These are phyloP conservation scores for Magnusiomyces magnusii DNA, from an alignment of 1,139 yeast genomes.

Conservation along the genomic window DNA sequence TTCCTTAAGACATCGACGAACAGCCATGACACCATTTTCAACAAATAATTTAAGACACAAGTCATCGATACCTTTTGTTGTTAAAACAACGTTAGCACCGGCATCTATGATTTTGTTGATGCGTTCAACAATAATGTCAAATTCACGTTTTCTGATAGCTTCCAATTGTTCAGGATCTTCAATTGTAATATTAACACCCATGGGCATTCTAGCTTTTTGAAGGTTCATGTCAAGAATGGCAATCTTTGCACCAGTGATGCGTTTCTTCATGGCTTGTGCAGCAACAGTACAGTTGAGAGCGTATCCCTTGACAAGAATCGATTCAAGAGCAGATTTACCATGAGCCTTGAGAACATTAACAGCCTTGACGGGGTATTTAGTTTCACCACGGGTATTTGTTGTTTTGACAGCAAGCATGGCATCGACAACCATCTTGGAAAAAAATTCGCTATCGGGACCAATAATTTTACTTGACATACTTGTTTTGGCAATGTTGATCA, in stretches of 20 bases:
- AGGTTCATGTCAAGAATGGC: conserved; percentile 92
- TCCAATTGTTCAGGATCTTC: conserved; percentile 98
- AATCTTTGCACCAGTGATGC: conserved; percentile 65
- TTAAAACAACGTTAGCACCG: conserved; percentile 94
- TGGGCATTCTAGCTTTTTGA: conserved; percentile 96
- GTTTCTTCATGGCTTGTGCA: conserved; percentile 90
- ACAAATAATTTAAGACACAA: conserved; percentile 91
- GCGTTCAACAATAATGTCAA: conserved; percentile 83
- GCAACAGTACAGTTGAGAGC: conserved; percentile 98
- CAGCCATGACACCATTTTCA: conserved; percentile 96
- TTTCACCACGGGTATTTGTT: conserved; percentile 77
- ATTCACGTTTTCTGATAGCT: conserved; percentile 90
- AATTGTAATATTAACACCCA: conserved; percentile 96
- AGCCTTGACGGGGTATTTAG: conserved; percentile 94
- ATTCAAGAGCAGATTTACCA: conserved; percentile 87
- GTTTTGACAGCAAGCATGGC: conserved; percentile 92
- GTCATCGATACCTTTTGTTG: conserved; percentile 98
- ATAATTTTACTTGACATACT: conserved; percentile 96
- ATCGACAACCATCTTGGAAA: conserved; percentile 85
- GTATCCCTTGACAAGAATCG: conserved; percentile 82
- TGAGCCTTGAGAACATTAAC: conserved; percentile 95
- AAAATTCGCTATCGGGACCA: conserved; percentile 92
- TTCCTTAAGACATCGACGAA: conserved; percentile 95
- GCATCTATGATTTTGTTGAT: conserved; percentile 78
- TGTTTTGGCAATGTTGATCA: conserved; percentile 86